phyloP scores from a whole-genome alignment of 1,284 basidiomycete species.

The Nidula niveotomentosa region DNA sequence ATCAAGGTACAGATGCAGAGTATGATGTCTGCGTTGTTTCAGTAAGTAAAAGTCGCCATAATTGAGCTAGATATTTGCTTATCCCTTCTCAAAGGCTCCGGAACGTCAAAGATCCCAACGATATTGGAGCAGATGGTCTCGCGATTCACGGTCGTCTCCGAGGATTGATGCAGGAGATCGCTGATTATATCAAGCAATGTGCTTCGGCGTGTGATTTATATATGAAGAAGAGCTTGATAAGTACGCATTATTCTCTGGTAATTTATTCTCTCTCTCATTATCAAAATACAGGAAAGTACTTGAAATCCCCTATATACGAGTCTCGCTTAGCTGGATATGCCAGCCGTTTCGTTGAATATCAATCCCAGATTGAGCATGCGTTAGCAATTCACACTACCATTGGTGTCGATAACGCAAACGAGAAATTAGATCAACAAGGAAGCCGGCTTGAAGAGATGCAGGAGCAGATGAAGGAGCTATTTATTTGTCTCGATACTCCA shows the following conservation, averaged over 20 bases:
- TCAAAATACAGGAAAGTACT: constrained; percentile 26
- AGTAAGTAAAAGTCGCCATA: constrained; percentile 25
- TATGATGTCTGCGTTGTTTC: constrained; percentile 39
- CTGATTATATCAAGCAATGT: constrained; percentile 20
- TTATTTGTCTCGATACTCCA: constrained; percentile 23
- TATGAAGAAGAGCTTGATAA: constrained; percentile 21
- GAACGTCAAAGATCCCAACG: constrained; percentile 14
- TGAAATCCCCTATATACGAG: constrained; percentile 37
- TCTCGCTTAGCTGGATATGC: constrained; percentile 28
- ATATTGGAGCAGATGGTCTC: constrained; percentile 14
- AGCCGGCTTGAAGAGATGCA: constrained; percentile 19
- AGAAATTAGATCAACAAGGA: constrained; percentile 23
- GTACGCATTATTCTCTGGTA: constrained; percentile 10
- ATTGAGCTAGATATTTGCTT: neutral
- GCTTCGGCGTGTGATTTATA: constrained; percentile 24
- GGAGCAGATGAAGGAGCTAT: constrained; percentile 11
- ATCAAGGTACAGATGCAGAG: constrained; percentile 43
- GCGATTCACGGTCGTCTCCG: constrained; percentile 16
- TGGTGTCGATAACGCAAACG: constrained; percentile 28
- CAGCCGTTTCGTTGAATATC: constrained; percentile 27
- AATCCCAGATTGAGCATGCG: constrained; percentile 27
- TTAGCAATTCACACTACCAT: constrained; percentile 31
- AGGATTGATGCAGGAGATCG: constrained; percentile 18
- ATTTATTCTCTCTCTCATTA: neutral
- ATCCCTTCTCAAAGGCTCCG: constrained; percentile 9